Evolutionary conservation across 2,329 filamentous ascomycete species (phyloP), one percentile per base, ranked within the genome.

Genomic region (Ceratocystis diversiconidia): DNA sequence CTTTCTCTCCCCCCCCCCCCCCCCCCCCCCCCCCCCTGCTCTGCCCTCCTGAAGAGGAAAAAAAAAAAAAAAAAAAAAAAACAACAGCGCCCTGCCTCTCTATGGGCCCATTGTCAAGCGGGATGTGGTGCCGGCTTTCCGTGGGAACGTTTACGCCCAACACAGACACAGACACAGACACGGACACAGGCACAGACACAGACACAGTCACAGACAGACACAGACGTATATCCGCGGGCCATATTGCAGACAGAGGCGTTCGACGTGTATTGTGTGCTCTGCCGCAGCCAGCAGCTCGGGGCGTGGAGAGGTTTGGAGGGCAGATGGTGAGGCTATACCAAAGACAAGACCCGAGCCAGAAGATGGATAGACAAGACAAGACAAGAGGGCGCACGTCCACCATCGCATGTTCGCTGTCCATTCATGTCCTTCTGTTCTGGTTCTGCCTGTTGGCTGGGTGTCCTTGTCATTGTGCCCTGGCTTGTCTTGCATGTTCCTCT

Each of bases 1-100:
- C n/a, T n/a, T n/a, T n/a, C n/a, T n/a, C n/a, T n/a, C n/a, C n/a
- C n/a, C n/a, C n/a, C n/a, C n/a, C n/a, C n/a, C n/a, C n/a, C n/a
- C n/a, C n/a, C n/a, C n/a, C n/a, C n/a, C n/a, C n/a, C n/a, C n/a
- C n/a, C n/a, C n/a, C n/a, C n/a, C n/a, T n/a, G n/a, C n/a, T n/a
- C n/a, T n/a, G n/a, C n/a, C n/a, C n/a, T n/a, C n/a, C n/a, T n/a
- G 17, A 7, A 25, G 2, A 28, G 60, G 28, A 59, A 60, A 43
- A 57, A 57, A 25, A 8, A 12, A 46, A 19, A 44, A 25, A 60
- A 64, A 65, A 17, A 63, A 63, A 5, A 57, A 15, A 60, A 43
- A 1, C 17, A 32, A 32, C 8, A 17, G 15, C 28, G 25, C 55
- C 55, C 43, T 61, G 15, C 30, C 17, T 46, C 7, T 5, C 48